Evolutionary conservation across 257 asterid genomes (phyloP), one percentile per base, ranked within the genome.

Genomic region (Scutellaria barbata): DNA sequence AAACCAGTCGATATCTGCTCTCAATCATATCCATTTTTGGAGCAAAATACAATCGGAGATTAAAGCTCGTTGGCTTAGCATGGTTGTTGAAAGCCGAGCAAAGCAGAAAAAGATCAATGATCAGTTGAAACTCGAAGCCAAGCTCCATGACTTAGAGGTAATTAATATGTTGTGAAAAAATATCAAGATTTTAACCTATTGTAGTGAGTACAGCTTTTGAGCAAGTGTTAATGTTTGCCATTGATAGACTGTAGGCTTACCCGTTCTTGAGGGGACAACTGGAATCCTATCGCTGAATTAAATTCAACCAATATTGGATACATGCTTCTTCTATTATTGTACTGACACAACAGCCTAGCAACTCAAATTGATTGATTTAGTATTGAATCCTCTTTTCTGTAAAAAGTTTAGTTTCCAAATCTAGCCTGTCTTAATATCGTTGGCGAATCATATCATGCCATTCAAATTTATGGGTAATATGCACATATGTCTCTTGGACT

Each of bases 111-210:
- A 85, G 72, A 83, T 83, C 43, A 87, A 88, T 40, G 88, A 83
- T 68, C 89, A 84, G 79, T 66, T 83, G 47, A 86, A 86, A 75
- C 87, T 88, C 6, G 91, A 90, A 8, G 85, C 95, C 22, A 90
- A 86, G 82, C 90, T 90, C 68, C 92, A 90, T 25, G 90, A 86
- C n/a, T 70, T 86, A 45, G 92, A 88, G 96, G 95, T 85, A 78
- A 16, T 65, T 17, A 39, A 41, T 0, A 5, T n/a, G 41, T 11
- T 13, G 33, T 7, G 4, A 12, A 20, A 33, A 37, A 0, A 0
- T 30, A 1, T 30, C 35, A 30, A 30, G 4, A 30, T 30, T 3
- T 4, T 30, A 30, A 30, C 35, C 3, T 30, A 30, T 1, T 30
- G 35, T 30, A 4, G 35, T 30, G 35, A 30, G 7, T 2, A 13